phyloP scores from a whole-genome alignment of 2,329 filamentous ascomycete species.

The Colletotrichum falcatum region DNA sequence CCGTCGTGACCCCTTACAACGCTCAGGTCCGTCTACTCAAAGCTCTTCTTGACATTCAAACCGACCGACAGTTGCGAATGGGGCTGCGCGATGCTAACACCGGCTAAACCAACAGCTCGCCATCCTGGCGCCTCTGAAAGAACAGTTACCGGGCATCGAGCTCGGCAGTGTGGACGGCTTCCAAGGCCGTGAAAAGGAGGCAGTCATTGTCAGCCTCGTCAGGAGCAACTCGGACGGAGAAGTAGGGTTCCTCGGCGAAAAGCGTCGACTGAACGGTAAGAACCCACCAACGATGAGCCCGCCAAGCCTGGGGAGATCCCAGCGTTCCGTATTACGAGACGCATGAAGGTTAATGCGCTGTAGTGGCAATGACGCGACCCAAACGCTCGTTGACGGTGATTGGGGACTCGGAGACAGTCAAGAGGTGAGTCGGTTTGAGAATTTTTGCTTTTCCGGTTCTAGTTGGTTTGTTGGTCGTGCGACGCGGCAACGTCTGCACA shows the following conservation, averaged over 20 bases:
- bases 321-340: constrained; percentile 6
- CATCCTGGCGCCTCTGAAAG: constrained; percentile 82
- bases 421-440: constrained; percentile 71
- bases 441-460: constrained; percentile 37
- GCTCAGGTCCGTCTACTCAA: constrained; percentile 73
- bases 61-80: no score
- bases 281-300: constrained; percentile 39
- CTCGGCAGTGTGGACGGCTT: constrained; percentile 98
- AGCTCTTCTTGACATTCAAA: background rate
- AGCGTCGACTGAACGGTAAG: constrained; percentile 90
- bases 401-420: constrained; percentile 93
- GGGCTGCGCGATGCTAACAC: constrained; percentile 41
- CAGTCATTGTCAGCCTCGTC: constrained; percentile 92
- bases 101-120: constrained; percentile 68
- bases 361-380: constrained; percentile 98
- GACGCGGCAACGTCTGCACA: constrained; percentile 31
- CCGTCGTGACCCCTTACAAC: constrained; percentile 96
- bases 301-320: constrained; percentile 18
- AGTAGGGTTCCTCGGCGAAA: constrained; percentile 94
- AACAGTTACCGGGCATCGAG: constrained; percentile 85
- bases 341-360: constrained; percentile 47
- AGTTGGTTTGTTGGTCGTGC: constrained; percentile 18
- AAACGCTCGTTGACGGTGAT: constrained; percentile 91
- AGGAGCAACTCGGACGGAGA: constrained; percentile 88
- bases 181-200: constrained; percentile 97